Evolutionary conservation across 805 yeast species (phyloP).

Genomic region (Candida schatavii): DNA sequence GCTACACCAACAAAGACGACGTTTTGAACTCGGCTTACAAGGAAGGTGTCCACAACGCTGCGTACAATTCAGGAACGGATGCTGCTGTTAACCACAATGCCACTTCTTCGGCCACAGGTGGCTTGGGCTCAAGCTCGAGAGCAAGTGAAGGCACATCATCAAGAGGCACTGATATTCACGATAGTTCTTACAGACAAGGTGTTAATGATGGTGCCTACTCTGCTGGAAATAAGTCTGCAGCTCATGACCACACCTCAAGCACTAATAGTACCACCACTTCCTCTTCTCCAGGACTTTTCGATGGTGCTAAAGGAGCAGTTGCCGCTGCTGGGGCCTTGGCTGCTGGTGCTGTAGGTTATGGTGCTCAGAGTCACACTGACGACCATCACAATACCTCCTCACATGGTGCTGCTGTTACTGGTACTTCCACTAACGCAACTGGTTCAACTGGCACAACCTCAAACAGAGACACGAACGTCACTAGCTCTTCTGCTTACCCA

Average conservation of each 20-base stretch:
- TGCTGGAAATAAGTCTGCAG: constrained; percentile 15
- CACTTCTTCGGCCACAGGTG: not conserved
- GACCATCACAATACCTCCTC: constrained; percentile 1
- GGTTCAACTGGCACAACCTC: not conserved
- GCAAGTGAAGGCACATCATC: not conserved
- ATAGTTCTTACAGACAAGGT: not conserved
- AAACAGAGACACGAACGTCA: not conserved
- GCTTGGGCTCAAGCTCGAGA: not conserved
- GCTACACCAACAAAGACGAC: not conserved
- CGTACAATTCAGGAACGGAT: not conserved
- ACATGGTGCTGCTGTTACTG: too few species aligned
- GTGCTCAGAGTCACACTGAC: constrained; percentile 7
- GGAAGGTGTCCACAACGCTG: not conserved
- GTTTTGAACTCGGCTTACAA: not conserved
- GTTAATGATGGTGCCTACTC: not conserved
- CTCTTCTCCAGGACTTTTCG: constrained; percentile 12
- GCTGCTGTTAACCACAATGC: not conserved
- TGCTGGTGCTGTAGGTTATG: constrained; percentile 11
- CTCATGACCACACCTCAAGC: constrained; percentile 16
- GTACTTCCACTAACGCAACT: not conserved
- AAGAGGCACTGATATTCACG: not conserved
- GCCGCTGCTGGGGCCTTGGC: constrained; percentile 11
- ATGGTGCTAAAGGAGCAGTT: constrained; percentile 14
- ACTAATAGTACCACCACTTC: constrained; percentile 9
- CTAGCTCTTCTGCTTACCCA: not conserved